Base-by-base conservation (phyloP, 257 asterid genomes). In the Plectranthus barbatus region DNA sequence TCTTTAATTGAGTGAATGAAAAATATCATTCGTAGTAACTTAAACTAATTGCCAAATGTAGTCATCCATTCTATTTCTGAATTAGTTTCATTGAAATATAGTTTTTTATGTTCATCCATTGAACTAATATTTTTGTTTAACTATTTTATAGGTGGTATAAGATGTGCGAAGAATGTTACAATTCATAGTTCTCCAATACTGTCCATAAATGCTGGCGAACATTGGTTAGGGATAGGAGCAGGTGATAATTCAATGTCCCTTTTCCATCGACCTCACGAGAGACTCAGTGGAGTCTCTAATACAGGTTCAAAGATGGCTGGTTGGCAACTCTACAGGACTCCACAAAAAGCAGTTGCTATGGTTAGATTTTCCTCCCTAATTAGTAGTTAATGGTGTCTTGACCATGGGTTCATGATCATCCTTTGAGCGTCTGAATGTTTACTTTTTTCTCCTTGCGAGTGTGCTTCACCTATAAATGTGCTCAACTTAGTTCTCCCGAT, bases 231-330 rank as follows among this genome's bases (percentile, higher is more conserved):
- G 67, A 73, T 91, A 9, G 98, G 98, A 49, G 98, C 98, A 65
- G 90, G 90, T 20, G 98, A 91, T 80, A 91, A 91, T 71, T 85
- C 98, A 49, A 88, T 91, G 98, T 91, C 98, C 59, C 93, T 91
- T 56, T 91, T 85, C 77, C 90, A 91, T 70, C 90, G 98, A 40
- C 95, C 96, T 67, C 95, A 87, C 73, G 97, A 90, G 68, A 87
- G 97, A 67, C 77, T 79, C 36, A 90, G 90, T 70, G 88, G 88
- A 49, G 54, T 87, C 64, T 69, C 97, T 56, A 72, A 70, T 73
- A 59, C 88, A 19, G 91, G 91, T 37, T 76, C 91, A 42, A 88
- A 84, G 84, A 78, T 84, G 77, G 80, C 91, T 56, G 96, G 95
- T 15, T 91, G 98, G 98, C 98, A 91, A 72, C 87, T 91, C 53